Conservation (phyloP, 176 grass and related monocot species). For the Chrysopogon serrulatus region DNA sequence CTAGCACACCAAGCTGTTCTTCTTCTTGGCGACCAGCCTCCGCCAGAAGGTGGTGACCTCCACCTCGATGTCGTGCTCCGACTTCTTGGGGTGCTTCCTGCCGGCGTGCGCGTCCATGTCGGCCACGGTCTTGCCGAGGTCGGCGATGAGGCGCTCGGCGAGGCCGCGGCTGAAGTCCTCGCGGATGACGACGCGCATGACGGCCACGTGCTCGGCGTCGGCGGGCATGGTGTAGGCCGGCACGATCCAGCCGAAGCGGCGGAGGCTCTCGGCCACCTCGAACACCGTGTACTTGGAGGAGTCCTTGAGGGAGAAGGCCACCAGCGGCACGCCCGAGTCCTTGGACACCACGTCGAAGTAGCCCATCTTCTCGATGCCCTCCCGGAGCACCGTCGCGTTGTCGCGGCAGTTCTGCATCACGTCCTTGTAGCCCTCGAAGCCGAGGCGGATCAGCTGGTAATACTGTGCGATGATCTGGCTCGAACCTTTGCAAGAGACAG, state of each 20-base stretch:
- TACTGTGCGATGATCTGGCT: conserved; percentile 87
- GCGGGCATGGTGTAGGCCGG: conserved; percentile 82
- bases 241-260: conserved; percentile 80
- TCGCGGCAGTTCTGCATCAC: conserved; percentile 82
- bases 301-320: conserved; percentile 72
- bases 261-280: conserved; percentile 64
- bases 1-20: conserved; percentile 56
- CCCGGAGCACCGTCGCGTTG: conserved; percentile 53
- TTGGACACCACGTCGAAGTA: conserved; percentile 69
- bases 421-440: conserved; percentile 73
- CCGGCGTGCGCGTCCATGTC: conserved; percentile 64
- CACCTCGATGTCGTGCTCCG: conserved; percentile 42
- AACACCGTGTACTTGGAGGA: conserved; percentile 56
- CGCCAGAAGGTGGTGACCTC: conserved; percentile 61
- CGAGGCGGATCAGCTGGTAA: conserved; percentile 75
- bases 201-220: conserved; percentile 57
- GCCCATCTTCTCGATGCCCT: conserved; percentile 58
- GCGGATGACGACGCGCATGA: conserved; percentile 69
- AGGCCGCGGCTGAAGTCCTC: conserved; percentile 80
- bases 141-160: conserved; percentile 59
- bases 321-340: conserved; percentile 66
- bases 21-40: conserved; percentile 65
- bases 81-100: conserved; percentile 40
- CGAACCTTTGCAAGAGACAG: conserved; percentile 33
- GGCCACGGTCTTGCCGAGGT: conserved; percentile 45